These are phyloP conservation scores for Cladochytrium tenue DNA, from an alignment of 371 early-diverging fungal species.

Conservation along the genomic window DNA sequence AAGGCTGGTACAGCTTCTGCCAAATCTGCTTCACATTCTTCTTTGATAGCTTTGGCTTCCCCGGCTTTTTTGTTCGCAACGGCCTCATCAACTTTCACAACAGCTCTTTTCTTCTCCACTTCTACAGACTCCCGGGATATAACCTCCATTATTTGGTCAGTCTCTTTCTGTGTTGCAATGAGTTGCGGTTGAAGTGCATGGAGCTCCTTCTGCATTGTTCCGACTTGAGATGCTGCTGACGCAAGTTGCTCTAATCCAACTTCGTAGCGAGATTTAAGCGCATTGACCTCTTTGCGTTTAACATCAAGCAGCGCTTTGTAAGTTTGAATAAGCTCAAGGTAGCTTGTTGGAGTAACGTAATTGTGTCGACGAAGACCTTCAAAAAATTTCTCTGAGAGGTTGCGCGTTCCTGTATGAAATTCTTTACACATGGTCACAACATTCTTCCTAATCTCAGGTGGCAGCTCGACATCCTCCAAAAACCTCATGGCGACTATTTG, in stretches of 20 bases:
- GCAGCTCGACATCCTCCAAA: conserved; percentile 53
- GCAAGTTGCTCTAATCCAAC: conserved; percentile 57
- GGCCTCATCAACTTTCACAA: conserved; percentile 56
- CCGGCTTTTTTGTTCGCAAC: conserved; percentile 55
- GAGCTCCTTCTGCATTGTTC: conserved; percentile 54
- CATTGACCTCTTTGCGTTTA: conserved; percentile 50
- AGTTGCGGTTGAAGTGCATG: conserved; percentile 55
- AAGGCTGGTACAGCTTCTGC: conserved; percentile 57
- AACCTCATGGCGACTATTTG: conserved; percentile 53
- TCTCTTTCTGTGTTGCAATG: conserved; percentile 53
- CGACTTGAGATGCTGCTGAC: conserved; percentile 52
- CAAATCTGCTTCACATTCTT: conserved; percentile 58
- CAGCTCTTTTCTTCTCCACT: conserved; percentile 53
- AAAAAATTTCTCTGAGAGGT: conserved; percentile 42
- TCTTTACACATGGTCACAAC: conserved; percentile 54
- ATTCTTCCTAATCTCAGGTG: conserved; percentile 31
- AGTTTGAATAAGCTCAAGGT: conserved; percentile 56
- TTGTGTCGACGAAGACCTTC: conserved; percentile 48
- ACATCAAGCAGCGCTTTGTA: conserved; percentile 49
- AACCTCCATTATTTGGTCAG: conserved; percentile 52
- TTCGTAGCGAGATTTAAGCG: conserved; percentile 49
- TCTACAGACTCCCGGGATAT: conserved; percentile 52
- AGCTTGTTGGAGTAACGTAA: conserved; percentile 57
- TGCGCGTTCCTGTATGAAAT: conserved; percentile 45
- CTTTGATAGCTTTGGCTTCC: conserved; percentile 59